These are phyloP conservation scores for Podaxis sp. DNA, from an alignment of 768 basidiomycete species.

Conservation along the genomic window DNA sequence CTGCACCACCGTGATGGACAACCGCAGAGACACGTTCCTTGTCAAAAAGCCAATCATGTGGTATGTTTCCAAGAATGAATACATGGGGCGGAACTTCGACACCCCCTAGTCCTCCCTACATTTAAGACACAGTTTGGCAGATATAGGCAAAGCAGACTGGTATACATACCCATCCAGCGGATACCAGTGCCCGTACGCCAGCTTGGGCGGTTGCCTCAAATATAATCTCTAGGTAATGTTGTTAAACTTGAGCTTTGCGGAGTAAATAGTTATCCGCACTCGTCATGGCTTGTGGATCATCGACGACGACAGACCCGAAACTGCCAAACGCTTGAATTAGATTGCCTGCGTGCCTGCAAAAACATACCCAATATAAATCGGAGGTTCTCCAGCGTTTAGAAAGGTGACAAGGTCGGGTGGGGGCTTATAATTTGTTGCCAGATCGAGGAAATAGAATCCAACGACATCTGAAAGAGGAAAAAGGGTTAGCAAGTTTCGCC, in stretches of 20 bases:
- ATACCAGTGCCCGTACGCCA: conserved; percentile 56
- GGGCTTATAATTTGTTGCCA: conserved; percentile 45
- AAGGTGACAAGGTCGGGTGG: conserved; percentile 43
- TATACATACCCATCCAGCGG: conserved; percentile 53
- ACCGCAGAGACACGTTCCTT: conserved; percentile 51
- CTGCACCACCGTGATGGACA: conserved; percentile 63
- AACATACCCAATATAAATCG: conserved; percentile 55
- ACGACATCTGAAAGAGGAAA: conserved; percentile 40
- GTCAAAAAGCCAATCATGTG: conserved; percentile 68
- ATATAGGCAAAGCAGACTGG: neutral
- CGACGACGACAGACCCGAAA: conserved; percentile 59
- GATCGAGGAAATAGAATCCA: conserved; percentile 61
- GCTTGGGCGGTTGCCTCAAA: conserved; percentile 53
- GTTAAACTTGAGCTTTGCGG: neutral
- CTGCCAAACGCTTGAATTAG: conserved; percentile 22
- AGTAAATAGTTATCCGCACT: conserved; percentile 23
- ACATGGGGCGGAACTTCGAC: conserved; percentile 45
- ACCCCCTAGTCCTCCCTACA: conserved; percentile 51
- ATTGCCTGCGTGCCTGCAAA: no score
- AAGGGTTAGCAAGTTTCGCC: neutral
- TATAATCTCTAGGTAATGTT: conserved; percentile 38
- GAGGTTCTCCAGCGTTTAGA: conserved; percentile 42
- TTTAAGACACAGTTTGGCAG: neutral
- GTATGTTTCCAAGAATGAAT: conserved; percentile 62
- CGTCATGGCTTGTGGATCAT: conserved; percentile 48